Evolutionary conservation across 805 yeast species (phyloP), one percentile per base, ranked within the genome.

Genomic region (Nakazawaea siamensis): DNA sequence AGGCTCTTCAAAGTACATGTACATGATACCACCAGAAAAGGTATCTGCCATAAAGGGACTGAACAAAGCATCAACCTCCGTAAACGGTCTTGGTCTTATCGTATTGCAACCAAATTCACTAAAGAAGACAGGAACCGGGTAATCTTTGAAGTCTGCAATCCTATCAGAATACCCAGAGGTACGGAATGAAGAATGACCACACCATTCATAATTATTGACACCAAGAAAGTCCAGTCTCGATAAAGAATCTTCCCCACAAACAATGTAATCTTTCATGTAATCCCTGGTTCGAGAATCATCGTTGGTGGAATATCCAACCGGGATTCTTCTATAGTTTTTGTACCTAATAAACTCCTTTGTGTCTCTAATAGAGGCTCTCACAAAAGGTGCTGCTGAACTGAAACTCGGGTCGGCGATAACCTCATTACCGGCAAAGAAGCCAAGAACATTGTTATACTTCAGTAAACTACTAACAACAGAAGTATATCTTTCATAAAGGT

Each of bases 131-230:
- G 90, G 90, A 30, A 79, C 53, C 19, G 87, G 76, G 62, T 77
- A 80, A 58, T 72, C 73, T 31, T 65, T 47, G 60, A 75, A 83
- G 29, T 66, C 60, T 47, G 67, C 49, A 41, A 81, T 80, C 57
- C 80, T 80, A 37, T 63, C 55, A 29, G 68, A 58, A 47, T 79
- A 81, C 0, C 96, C 97, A 44, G 94, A 80, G 2, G 83, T 66
- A 41, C 74, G 62, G 53, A 86, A 77, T 0, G 94, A 81, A 54
- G 86, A 95, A 34, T 76, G 73, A 3, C 97, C 97, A 56, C 92
- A 81, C 78, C 90, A 81, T 51, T 81, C 87, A 54, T 81, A 81
- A 3, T 86, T 74, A 51, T 81, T 81, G 37, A 81, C 83, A 3
- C 90, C 92, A 52, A 80, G 80, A 46, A 81, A 81, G 51, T 90